phyloP scores from a whole-genome alignment of 208 protist species.

The Trypanosoma brucei region DNA sequence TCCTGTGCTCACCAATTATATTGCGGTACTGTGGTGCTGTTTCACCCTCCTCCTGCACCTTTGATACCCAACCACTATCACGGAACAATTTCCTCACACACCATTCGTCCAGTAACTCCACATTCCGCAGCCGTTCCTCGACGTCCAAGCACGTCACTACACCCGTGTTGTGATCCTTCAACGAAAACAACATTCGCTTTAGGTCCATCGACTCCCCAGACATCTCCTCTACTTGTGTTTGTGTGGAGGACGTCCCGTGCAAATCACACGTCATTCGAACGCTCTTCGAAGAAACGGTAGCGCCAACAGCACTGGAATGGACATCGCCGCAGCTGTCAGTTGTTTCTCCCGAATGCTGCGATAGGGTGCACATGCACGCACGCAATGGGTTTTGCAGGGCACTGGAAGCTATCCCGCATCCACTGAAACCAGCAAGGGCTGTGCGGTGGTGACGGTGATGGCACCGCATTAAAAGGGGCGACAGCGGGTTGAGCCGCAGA shows the following conservation, averaged over 20 bases:
- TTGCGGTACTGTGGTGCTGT: conserved; percentile 15
- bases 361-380: too few species aligned
- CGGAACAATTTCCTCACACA: conserved; percentile 32
- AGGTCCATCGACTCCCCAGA: conserved; percentile 8
- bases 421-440: neutral
- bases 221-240: too few species aligned
- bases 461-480: neutral
- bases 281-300: too few species aligned
- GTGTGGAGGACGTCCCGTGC: too few species aligned
- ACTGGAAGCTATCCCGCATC: neutral
- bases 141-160: conserved; percentile 32
- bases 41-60: conserved; percentile 24
- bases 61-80: conserved; percentile 33
- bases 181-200: conserved; percentile 34
- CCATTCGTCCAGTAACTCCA: conserved; percentile 37
- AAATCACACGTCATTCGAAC: too few species aligned
- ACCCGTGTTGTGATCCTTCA: conserved; percentile 33
- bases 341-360: too few species aligned
- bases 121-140: conserved; percentile 28
- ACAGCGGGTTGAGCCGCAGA: neutral
- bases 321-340: too few species aligned
- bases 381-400: neutral
- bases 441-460: neutral
- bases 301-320: too few species aligned
- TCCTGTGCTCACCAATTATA: conserved; percentile 22